Evolutionary conservation across 257 asterid genomes (phyloP).

Genomic region (Solanum chmielewskii): DNA sequence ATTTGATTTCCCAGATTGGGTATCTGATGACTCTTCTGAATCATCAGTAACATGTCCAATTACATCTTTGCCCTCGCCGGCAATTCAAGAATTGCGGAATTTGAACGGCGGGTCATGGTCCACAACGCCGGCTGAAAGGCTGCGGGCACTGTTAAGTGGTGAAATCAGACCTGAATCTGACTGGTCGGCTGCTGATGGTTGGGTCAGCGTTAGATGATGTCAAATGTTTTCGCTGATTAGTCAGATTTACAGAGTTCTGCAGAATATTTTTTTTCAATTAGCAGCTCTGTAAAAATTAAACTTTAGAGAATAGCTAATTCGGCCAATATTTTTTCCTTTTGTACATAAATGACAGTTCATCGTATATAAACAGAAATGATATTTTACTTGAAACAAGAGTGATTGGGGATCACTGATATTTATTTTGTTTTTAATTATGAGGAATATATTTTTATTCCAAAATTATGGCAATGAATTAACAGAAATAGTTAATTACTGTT

Average conservation of each 20-base stretch:
- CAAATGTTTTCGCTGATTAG: not conserved
- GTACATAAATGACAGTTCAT: not conserved
- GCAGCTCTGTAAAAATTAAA: not conserved
- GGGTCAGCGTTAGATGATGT: slow-evolving; percentile 63
- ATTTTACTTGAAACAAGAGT: not conserved
- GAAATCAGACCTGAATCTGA: slow-evolving; percentile 9
- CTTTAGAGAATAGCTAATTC: not conserved
- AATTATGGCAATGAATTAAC: not conserved
- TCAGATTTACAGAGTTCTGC: slow-evolving; percentile 4
- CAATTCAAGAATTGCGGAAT: not conserved
- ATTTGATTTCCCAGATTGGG: slow-evolving; percentile 66
- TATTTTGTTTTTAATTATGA: not conserved
- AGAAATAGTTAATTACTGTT: not conserved
- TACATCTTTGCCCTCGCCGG: slow-evolving; percentile 31
- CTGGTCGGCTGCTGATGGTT: slow-evolving; percentile 50
- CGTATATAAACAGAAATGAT: not conserved
- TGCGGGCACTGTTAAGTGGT: slow-evolving; percentile 19
- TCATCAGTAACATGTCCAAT: slow-evolving; percentile 22
- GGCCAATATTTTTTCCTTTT: not conserved
- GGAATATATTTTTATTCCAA: not conserved
- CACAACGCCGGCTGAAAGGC: slow-evolving; percentile 28
- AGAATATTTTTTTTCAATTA: not conserved
- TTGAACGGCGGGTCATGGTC: slow-evolving; percentile 8
- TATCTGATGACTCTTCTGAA: slow-evolving; percentile 6
- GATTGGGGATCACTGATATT: not conserved